Evolutionary conservation across 495 filamentous ascomycete species (phyloP).

Genomic region (Thermochaetoides thermophila): DNA sequence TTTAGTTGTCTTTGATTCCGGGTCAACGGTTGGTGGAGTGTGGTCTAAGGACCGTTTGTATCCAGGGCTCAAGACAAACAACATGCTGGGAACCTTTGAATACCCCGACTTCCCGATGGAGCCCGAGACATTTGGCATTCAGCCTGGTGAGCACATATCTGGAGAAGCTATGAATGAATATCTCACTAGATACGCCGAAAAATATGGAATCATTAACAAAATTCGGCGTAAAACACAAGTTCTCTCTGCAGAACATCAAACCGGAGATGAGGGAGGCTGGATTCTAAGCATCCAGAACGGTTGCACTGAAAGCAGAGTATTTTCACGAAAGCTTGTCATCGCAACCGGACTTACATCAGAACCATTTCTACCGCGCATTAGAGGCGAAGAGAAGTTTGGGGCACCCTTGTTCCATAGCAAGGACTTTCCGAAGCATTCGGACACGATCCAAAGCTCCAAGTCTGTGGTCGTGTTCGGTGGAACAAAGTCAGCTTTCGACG

Average conservation of each 20-base stretch:
- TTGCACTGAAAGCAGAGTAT: conserved; percentile 6
- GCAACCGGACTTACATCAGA: conserved; percentile 26
- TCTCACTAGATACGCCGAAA: conserved; percentile 44
- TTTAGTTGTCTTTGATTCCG: conserved; percentile 25
- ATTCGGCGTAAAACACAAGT: conserved; percentile 42
- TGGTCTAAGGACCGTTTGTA: conserved; percentile 55
- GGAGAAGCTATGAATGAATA: conserved; percentile 52
- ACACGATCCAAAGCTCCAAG: conserved; percentile 18
- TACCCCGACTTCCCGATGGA: conserved; percentile 65
- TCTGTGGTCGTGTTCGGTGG: conserved; percentile 51
- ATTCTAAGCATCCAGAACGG: conserved; percentile 19
- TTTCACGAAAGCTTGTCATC: conserved; percentile 20
- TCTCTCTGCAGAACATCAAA: conserved; percentile 33
- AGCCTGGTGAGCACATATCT: conserved; percentile 51
- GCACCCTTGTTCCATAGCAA: conserved; percentile 49
- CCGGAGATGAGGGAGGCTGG: conserved; percentile 23
- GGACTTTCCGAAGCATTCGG: conserved; percentile 30
- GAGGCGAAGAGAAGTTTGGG: conserved; percentile 23
- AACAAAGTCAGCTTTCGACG: conserved; percentile 66
- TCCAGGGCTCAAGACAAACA: conserved; percentile 48
- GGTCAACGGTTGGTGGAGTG: conserved; percentile 44
- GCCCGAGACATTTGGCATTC: conserved; percentile 38
- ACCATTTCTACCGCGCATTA: conserved; percentile 23
- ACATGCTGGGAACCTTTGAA: conserved; percentile 50
- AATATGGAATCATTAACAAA: conserved; percentile 38